Percentiles rank a stretch among this genome's conserved stretches.
These are phyloP conservation scores for Atalantia buxifolia DNA, from an alignment of 345 rosid species.

Conservation along the genomic window DNA sequence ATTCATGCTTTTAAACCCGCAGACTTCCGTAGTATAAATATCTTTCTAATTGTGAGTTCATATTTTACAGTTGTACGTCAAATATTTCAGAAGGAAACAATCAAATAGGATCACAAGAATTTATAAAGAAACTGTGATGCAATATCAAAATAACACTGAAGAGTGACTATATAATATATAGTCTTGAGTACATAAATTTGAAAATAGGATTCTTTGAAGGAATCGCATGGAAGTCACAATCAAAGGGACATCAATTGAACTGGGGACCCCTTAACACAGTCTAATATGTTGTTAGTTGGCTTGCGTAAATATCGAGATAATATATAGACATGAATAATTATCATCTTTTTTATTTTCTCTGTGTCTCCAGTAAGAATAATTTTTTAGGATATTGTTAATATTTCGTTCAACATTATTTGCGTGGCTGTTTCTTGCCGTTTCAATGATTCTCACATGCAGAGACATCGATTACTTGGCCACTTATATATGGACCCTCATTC, in stretches of 20 bases:
- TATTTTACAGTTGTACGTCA: too few species aligned
- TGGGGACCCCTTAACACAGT: neutral
- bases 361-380: too few species aligned
- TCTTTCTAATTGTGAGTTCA: too few species aligned
- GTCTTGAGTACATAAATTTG: neutral
- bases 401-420: neutral
- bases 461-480: neutral
- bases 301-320: neutral
- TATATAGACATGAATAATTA: neutral
- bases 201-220: neutral
- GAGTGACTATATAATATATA: neutral
- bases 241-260: neutral
- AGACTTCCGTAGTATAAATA: too few species aligned
- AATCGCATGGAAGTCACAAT: neutral
- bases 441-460: neutral
- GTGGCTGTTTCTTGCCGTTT: neutral
- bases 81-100: too few species aligned
- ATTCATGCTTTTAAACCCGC: too few species aligned
- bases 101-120: too few species aligned
- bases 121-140: too few species aligned
- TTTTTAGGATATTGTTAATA: neutral
- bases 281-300: neutral
- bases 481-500: neutral
- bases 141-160: too few species aligned
- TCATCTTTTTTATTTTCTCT: too few species aligned